phyloP scores from a whole-genome alignment of 2,329 filamentous ascomycete species.

The Xylaria sp. region DNA sequence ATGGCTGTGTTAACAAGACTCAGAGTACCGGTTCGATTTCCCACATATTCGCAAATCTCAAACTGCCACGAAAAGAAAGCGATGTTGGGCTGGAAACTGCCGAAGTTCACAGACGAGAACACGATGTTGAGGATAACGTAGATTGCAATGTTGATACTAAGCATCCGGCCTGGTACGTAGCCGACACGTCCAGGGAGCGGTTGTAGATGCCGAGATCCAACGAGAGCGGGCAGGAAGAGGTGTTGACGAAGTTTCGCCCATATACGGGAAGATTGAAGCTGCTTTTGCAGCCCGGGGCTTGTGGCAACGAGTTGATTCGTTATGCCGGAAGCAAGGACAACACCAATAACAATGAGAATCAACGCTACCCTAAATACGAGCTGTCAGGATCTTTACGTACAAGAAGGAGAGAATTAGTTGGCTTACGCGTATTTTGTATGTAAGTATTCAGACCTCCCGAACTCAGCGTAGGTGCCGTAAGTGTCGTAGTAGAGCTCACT shows the following conservation, averaged over 20 bases:
- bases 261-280: slow-evolving; percentile 27
- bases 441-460: slow-evolving; percentile 45
- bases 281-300: slow-evolving; percentile 32
- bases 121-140: slow-evolving; percentile 37
- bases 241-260: slow-evolving; percentile 32
- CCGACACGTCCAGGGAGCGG: slow-evolving; percentile 34
- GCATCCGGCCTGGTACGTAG: slow-evolving; percentile 35
- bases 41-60: slow-evolving; percentile 42
- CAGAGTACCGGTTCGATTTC: slow-evolving; percentile 46
- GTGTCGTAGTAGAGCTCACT: slow-evolving; percentile 44
- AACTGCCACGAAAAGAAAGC: slow-evolving; percentile 27
- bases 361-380: slow-evolving; percentile 31
- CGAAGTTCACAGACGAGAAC: slow-evolving; percentile 34
- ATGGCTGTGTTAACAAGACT: slow-evolving; percentile 46
- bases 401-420: not conserved
- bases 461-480: slow-evolving; percentile 44
- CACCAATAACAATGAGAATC: slow-evolving; percentile 39
- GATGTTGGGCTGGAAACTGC: slow-evolving; percentile 37
- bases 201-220: slow-evolving; percentile 32
- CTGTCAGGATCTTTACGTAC: not conserved
- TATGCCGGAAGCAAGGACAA: slow-evolving; percentile 31
- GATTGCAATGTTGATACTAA: slow-evolving; percentile 34
- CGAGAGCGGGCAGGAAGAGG: slow-evolving; percentile 33
- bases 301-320: slow-evolving; percentile 30
- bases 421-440: slow-evolving; percentile 49